These are phyloP conservation scores for Phialophora tarda DNA, from an alignment of 2,329 filamentous ascomycete genomes.

Conservation along the genomic window DNA sequence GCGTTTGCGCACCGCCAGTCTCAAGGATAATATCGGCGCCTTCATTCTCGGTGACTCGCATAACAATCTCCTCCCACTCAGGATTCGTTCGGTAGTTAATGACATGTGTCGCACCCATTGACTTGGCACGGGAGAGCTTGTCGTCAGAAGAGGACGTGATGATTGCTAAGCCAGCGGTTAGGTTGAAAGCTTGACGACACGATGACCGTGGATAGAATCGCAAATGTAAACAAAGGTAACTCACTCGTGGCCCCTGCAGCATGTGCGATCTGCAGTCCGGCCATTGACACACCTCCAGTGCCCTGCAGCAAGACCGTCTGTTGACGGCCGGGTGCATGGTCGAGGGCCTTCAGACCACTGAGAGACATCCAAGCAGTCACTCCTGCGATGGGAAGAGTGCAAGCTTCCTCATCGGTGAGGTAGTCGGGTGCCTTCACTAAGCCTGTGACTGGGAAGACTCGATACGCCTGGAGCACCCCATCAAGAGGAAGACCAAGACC, in stretches of 20 bases:
- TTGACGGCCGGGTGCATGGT: conserved; percentile 50
- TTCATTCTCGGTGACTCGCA: conserved; percentile 50
- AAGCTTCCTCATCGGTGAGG: conserved; percentile 50
- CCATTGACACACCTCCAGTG: conserved; percentile 56
- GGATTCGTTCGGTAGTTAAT: conserved; percentile 59
- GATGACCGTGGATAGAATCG: neutral
- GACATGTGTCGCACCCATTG: conserved; percentile 51
- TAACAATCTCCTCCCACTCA: conserved; percentile 55
- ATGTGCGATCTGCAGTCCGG: conserved; percentile 55
- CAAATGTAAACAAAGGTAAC: conserved; percentile 40
- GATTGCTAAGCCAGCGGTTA: conserved; percentile 48
- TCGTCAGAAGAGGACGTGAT: conserved; percentile 59
- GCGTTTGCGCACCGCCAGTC: conserved; percentile 50
- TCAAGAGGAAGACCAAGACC: conserved; percentile 44
- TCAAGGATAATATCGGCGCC: conserved; percentile 54
- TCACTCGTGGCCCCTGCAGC: conserved; percentile 56
- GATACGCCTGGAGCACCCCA: conserved; percentile 53
- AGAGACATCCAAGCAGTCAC: conserved; percentile 60
- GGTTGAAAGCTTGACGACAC: conserved; percentile 34
- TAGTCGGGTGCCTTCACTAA: conserved; percentile 51
- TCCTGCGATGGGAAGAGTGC: conserved; percentile 52
- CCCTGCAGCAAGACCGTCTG: conserved; percentile 52
- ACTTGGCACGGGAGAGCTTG: conserved; percentile 51
- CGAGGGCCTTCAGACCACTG: conserved; percentile 54
- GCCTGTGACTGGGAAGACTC: conserved; percentile 50